Evolutionary conservation across 768 basidiomycete species (phyloP).

Genomic region (Boletus eberwhitei): DNA sequence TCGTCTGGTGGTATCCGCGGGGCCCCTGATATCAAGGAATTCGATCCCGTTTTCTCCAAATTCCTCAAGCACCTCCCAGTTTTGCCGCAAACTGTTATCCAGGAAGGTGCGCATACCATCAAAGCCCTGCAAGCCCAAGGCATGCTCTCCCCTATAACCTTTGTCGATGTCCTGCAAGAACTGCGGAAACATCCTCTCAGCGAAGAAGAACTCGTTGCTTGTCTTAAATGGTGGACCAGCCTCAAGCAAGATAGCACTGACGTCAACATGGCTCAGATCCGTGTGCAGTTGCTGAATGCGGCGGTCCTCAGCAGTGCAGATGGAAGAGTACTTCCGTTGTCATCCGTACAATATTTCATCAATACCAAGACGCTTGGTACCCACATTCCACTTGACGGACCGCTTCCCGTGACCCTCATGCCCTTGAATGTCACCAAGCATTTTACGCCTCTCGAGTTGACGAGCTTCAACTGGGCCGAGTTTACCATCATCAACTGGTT

Average conservation of each 20-base stretch:
- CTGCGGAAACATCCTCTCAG: slow-evolving; percentile 65
- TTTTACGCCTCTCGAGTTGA: slow-evolving; percentile 50
- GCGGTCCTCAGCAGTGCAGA: slow-evolving; percentile 52
- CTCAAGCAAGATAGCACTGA: slow-evolving; percentile 36
- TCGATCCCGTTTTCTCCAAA: slow-evolving; percentile 61
- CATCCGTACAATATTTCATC: slow-evolving; percentile 67
- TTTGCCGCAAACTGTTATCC: slow-evolving; percentile 57
- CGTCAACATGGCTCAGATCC: slow-evolving; percentile 43
- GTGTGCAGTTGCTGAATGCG: slow-evolving; percentile 63
- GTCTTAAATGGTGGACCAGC: slow-evolving; percentile 81
- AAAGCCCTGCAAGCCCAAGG: slow-evolving; percentile 55
- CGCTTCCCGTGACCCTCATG: slow-evolving; percentile 9
- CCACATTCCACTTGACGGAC: slow-evolving; percentile 39
- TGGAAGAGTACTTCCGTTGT: slow-evolving; percentile 64
- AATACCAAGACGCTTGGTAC: slow-evolving; percentile 55
- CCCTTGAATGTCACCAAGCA: slow-evolving; percentile 34
- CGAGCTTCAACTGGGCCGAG: slow-evolving; percentile 76
- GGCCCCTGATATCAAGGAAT: slow-evolving; percentile 43
- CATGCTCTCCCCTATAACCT: slow-evolving; percentile 70
- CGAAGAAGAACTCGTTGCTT: slow-evolving; percentile 73
- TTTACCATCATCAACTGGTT: slow-evolving; percentile 77
- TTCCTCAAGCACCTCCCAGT: slow-evolving; percentile 81
- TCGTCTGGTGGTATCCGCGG: slow-evolving; percentile 9
- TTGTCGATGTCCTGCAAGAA: slow-evolving; percentile 80
- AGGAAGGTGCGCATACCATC: slow-evolving; percentile 58